Evolutionary conservation across 2,329 filamentous ascomycete species (phyloP), one percentile per base, ranked within the genome.

Genomic region (Alternaria hordeiaustralica): DNA sequence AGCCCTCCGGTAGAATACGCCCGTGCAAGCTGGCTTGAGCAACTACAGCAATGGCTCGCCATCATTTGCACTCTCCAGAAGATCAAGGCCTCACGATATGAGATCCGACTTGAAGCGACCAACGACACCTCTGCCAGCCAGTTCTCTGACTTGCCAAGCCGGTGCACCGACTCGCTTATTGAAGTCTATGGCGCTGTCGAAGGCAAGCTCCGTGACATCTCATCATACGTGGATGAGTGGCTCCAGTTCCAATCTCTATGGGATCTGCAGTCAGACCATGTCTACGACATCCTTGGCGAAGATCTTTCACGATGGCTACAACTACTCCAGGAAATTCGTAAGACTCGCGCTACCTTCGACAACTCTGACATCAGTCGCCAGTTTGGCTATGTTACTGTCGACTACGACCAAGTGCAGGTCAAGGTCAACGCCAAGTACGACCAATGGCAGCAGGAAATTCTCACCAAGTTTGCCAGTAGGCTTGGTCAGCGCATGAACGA

Each of bases 341-440:
- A 97, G 81, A 96, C 94, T 45, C 91, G 96, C 56, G 91, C 93
- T 45, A 99, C 96, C 0, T 99, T 99, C 74, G 96, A 99, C 77
- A 99, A 95, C 1, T 96, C 95, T 9, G 96, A 97, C 78, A 93
- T 96, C 68, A 96, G 91, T 79, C 91, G 92, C 43, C 92, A 91
- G 1, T 99, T 99, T 77, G 96, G 96, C 5, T 95, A 97, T 79
- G 89, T 98, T 58, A 93, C 92, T 5, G 94, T 99, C 75, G 95
- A 99, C 79, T 99, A 99, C 75, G 96, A 98, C 74, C 96, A 99
- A 80, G 96, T 99, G 0, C 96, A 99, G 81, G 93, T 95, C 61
- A 97, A 97, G 81, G 96, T 99, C 79, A 99, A 98, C 75, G 93
- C 94, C 73, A 99, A 98, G 80, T 99, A 99, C 78, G 96, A 99